phyloP scores from a whole-genome alignment of 345 rosid species.

The Acer negundo region DNA sequence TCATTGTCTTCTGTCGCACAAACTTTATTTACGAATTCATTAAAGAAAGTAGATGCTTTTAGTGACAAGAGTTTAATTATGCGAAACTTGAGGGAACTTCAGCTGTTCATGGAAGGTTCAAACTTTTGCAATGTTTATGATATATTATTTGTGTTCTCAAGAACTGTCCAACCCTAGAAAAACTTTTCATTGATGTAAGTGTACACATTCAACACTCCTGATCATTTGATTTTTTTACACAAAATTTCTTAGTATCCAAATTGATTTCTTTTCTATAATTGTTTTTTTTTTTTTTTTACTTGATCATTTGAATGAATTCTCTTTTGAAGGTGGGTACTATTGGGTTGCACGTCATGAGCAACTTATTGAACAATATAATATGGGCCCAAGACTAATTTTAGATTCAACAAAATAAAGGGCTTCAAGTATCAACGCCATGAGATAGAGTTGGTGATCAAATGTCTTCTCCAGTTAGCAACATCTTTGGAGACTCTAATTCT shows the following conservation, averaged over 20 bases:
- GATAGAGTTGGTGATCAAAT: too few relatives aligned
- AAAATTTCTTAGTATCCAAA: neutral
- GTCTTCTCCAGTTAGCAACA: too few relatives aligned
- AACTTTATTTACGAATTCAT: too few relatives aligned
- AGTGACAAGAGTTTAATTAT: neutral
- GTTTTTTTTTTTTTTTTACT: neutral
- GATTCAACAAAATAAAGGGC: too few relatives aligned
- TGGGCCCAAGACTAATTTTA: too few relatives aligned
- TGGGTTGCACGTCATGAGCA: constrained; percentile 17
- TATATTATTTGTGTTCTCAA: constrained; percentile 19
- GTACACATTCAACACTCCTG: neutral
- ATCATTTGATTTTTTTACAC: neutral
- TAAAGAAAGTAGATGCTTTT: too few relatives aligned
- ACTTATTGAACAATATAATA: neutral
- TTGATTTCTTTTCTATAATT: too few relatives aligned
- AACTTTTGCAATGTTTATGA: constrained; percentile 21
- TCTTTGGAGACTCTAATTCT: too few relatives aligned
- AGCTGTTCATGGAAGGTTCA: constrained; percentile 25
- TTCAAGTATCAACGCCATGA: too few relatives aligned
- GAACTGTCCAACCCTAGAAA: constrained; percentile 20
- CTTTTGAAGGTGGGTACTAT: neutral
- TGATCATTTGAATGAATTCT: constrained; percentile 20
- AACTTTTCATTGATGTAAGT: constrained; percentile 34
- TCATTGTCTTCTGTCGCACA: too few relatives aligned
- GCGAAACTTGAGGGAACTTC: constrained; percentile 25